Evolutionary conservation across 2,329 filamentous ascomycete genomes (phyloP), one percentile per base, ranked within the genome.

Genomic region (Pyrenophora tritici-repentis): DNA sequence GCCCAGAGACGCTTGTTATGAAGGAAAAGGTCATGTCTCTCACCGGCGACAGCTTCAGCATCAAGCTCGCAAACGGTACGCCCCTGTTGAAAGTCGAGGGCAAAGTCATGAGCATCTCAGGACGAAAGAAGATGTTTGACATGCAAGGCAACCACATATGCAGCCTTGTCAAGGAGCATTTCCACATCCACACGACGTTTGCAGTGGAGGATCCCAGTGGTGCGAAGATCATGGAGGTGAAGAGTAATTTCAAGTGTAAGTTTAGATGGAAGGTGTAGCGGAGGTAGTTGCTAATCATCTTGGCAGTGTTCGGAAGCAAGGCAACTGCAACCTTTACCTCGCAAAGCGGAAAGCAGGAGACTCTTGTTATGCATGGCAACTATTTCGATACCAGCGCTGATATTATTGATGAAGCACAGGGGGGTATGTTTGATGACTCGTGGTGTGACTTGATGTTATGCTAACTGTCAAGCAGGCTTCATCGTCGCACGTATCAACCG

Each of bases 31-130:
- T 86, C 14, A 67, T 86, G 50, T 86, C 85, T 3, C 72, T 87
- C 7, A 80, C 80, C 1, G 84, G 84, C 50, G 85, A 88, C 73
- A 83, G 79, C 68, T 89, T 88, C 72, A 81, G 83, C 56, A 81
- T 89, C 69, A 81, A 79, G 46, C 78, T 81, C 4, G 72, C 78
- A 37, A 79, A 78, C 51, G 83, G 83, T 17, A 73, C 77, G 17
- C 77, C 81, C 0, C 61, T 87, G 26, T 71, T 87, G 55, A 78
- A 79, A 56, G 80, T 86, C 36, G 73, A 84, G 55, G 84, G 83
- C 58, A 81, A 81, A 48, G 64, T 79, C 53, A 61, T 84, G 58
- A 62, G 79, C 9, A 63, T 86, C 2, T 81, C 78, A 2, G 77
- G 78, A 12, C 79, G 82, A 59, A 86, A 86, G 69, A 77, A 78